Conservation (phyloP, 345 rosid genomes). For the Laguncularia racemosa region DNA sequence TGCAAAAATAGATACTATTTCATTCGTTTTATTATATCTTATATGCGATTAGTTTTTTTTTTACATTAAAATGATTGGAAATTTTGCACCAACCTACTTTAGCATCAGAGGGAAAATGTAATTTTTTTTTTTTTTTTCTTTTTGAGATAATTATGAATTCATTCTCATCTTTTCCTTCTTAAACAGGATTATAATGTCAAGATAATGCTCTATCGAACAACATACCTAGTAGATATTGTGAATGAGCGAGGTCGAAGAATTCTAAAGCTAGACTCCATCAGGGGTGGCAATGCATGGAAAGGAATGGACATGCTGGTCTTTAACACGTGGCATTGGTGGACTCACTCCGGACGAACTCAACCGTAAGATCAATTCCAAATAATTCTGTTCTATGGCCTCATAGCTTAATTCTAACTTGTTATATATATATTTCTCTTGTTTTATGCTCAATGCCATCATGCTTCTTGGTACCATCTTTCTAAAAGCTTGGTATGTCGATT, state of each 20-base stretch:
- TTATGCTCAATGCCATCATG: no score
- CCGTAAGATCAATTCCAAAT: constrained; percentile 35
- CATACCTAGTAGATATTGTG: constrained; percentile 59
- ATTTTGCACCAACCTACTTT: no score
- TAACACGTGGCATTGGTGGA: constrained; percentile 98
- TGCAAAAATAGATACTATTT: no score
- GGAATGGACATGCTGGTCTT: constrained; percentile 88
- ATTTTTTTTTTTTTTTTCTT: no score
- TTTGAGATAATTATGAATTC: background rate
- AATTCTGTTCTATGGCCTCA: no score
- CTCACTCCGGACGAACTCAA: constrained; percentile 57
- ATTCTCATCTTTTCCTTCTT: background rate
- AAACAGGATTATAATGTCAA: constrained; percentile 55
- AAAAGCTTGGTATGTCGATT: background rate
- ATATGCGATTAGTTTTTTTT: no score
- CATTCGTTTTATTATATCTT: no score
- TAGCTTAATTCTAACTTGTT: no score
- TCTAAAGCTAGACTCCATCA: constrained; percentile 67
- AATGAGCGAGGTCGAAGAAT: constrained; percentile 36
- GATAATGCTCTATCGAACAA: constrained; percentile 49
- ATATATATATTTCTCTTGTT: no score
- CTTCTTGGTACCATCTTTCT: no score
- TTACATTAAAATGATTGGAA: no score
- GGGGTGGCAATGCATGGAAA: constrained; percentile 55
- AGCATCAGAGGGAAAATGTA: no score